phyloP scores from a whole-genome alignment of 768 basidiomycete genomes.

The Mycena belliarum region DNA sequence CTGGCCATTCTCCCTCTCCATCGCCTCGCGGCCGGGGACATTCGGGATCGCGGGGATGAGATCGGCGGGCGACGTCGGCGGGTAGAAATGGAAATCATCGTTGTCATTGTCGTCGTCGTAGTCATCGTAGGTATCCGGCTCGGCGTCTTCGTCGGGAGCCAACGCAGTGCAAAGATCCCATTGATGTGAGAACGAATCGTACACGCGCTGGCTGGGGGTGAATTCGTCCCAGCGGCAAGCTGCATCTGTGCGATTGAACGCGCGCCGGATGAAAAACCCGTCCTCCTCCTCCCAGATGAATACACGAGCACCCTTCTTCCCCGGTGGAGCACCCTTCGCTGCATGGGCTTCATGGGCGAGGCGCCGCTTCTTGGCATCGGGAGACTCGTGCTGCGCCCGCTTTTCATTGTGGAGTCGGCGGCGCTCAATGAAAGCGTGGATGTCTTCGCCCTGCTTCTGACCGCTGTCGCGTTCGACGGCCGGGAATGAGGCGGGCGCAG shows the following conservation, averaged over 20 bases:
- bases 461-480: slow-evolving; percentile 16
- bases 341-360: slow-evolving; percentile 9
- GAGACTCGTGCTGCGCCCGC: slow-evolving; percentile 5
- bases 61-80: not conserved
- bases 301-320: slow-evolving; percentile 12
- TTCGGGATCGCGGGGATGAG: slow-evolving; percentile 12
- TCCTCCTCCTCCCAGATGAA: slow-evolving; percentile 20
- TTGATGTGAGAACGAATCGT: slow-evolving; percentile 13
- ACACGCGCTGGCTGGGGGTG: slow-evolving; percentile 10
- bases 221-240: slow-evolving; percentile 17
- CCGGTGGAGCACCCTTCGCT: slow-evolving; percentile 7
- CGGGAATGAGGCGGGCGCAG: slow-evolving; percentile 4
- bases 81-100: slow-evolving; percentile 1
- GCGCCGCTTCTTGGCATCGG: not conserved
- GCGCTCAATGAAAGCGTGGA: slow-evolving; percentile 16
- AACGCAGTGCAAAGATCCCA: slow-evolving; percentile 20
- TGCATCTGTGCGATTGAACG: slow-evolving; percentile 5
- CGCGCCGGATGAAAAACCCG: slow-evolving; percentile 14
- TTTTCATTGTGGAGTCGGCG: slow-evolving; percentile 11
- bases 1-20: slow-evolving; percentile 14
- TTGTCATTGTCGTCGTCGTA: not conserved
- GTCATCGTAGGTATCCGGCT: not conserved
- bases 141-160: slow-evolving; percentile 8
- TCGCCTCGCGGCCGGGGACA: slow-evolving; percentile 7
- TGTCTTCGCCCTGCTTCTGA: slow-evolving; percentile 13